A percentile compares a stretch with the other conserved stretches of the same genome.
Conservation (phyloP, 768 basidiomycete genomes). For the Dentipellis sp. region DNA sequence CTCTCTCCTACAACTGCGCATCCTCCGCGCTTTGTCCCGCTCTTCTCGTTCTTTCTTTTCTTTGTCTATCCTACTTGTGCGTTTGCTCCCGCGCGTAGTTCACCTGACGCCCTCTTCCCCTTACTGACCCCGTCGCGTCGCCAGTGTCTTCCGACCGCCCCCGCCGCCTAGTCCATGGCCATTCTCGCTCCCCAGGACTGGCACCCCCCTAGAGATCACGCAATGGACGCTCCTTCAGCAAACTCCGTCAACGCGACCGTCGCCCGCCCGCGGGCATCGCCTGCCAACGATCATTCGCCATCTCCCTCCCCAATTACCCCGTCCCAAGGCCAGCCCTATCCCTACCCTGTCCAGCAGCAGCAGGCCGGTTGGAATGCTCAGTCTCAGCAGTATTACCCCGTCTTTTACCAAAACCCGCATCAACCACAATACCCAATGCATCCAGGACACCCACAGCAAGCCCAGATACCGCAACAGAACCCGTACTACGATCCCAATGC, state of each 20-base stretch:
- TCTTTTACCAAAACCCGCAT: constrained; percentile 66
- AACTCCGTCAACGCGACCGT: constrained; percentile 27
- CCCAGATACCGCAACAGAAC: constrained; percentile 37
- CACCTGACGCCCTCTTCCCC: background rate
- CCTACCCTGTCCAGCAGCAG: constrained; percentile 66
- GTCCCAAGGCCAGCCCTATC: constrained; percentile 39
- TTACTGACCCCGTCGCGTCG: background rate
- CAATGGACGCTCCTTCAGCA: constrained; percentile 44
- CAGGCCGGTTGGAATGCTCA: constrained; percentile 65
- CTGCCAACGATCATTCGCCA: constrained; percentile 41
- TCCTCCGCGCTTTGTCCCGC: background rate
- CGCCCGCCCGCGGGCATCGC: constrained; percentile 52
- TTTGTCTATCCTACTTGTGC: background rate
- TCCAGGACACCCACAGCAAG: constrained; percentile 20
- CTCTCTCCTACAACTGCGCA: background rate
- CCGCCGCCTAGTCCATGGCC: constrained; percentile 46
- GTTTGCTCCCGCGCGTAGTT: background rate
- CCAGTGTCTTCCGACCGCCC: background rate
- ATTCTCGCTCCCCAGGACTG: constrained; percentile 73
- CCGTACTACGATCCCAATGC: constrained; percentile 75
- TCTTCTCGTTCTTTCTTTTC: background rate
- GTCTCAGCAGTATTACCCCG: constrained; percentile 68
- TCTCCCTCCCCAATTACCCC: constrained; percentile 22
- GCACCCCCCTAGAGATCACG: constrained; percentile 54
- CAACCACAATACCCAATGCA: constrained; percentile 48